Percentiles rank a stretch among this genome's conserved stretches.
Evolutionary conservation across 2,329 filamentous ascomycete genomes (phyloP).

Genomic region (Ceratocystis cacaofunesta): DNA sequence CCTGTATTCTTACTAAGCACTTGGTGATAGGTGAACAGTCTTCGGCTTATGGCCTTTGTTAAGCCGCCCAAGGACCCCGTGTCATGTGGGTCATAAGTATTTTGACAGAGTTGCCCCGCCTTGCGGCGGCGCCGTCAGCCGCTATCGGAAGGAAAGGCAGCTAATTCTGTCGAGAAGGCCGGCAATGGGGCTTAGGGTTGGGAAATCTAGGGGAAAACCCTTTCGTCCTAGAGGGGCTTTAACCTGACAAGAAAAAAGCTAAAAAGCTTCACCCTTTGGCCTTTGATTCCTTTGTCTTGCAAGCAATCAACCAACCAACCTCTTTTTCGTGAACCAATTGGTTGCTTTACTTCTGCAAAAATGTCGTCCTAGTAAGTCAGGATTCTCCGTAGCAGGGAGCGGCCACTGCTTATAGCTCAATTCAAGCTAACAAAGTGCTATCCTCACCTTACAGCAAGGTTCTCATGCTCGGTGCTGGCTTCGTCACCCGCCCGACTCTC

Average conservation of each 20-base stretch:
- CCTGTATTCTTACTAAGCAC: neutral
- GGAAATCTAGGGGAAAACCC: neutral
- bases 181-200: neutral
- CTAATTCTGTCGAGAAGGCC: neutral
- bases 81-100: neutral
- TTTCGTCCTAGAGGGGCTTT: neutral
- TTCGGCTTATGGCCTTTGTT: neutral
- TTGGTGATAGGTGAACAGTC: neutral
- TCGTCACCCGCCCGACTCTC: slow-evolving; percentile 49
- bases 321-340: slow-evolving; percentile 3
- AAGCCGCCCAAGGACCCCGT: neutral
- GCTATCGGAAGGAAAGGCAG: slow-evolving; percentile 13
- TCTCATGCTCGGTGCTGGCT: slow-evolving; percentile 31
- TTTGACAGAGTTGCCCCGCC: neutral
- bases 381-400: neutral
- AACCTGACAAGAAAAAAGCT: neutral
- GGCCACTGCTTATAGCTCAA: neutral
- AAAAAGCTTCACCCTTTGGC: neutral
- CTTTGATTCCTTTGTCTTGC: neutral
- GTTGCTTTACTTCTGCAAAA: slow-evolving; percentile 3
- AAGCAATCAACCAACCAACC: neutral
- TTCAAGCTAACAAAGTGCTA: neutral
- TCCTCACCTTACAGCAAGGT: slow-evolving; percentile 10
- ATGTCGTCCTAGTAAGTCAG: slow-evolving; percentile 18
- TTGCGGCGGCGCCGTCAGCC: neutral